Evolutionary conservation across 108 stramenopile genomes (phyloP), one percentile per base, ranked within the genome.

Genomic region (Conticribra weissflogii): DNA sequence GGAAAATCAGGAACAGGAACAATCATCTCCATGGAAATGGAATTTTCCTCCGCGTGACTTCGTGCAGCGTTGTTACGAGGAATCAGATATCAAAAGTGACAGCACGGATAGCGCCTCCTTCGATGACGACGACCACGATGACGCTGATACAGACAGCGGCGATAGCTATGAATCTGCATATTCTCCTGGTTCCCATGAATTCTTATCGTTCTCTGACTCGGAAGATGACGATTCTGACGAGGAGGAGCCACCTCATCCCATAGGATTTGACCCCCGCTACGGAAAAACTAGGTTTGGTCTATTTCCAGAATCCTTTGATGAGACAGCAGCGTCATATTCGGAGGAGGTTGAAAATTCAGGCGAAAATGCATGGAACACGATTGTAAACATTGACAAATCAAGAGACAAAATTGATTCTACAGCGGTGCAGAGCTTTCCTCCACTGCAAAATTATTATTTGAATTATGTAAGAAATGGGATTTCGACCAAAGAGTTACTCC

Each of bases 161-260:
- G 34, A 46, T 0, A 59, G 68, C 45, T 57, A 31, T 22, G 51
- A 71, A 9, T 55, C 21, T 55, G 24, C 34, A 23, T 16, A n/a
- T 32, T 57, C 23, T 27, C 27, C 58, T 18, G 31, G 19, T 8
- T 56, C 66, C 31, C 22, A 34, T 1, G 57, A 45, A 21, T 57
- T 59, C 47, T 19, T 28, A 31, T 61, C 59, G 3, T 14, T 19
- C 0, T 63, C 45, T 2, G 72, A 75, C 49, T 18, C 16, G 1
- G 56, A 57, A 12, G 33, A 41, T 30, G 68, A 52, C 3, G 69
- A 57, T 36, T 71, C 61, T 1, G 66, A 69, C 7, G 77, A 79
- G 14, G 70, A 59, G 2, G 90, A 88, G 61, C 83, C 82, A 12
- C 82, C 86, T 0, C 90, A 91, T 84, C 90, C 90, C 2, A 30